Evolutionary conservation across 495 filamentous ascomycete genomes (phyloP), one percentile per base, ranked within the genome.

Genomic region (Gamarada debralockiae): DNA sequence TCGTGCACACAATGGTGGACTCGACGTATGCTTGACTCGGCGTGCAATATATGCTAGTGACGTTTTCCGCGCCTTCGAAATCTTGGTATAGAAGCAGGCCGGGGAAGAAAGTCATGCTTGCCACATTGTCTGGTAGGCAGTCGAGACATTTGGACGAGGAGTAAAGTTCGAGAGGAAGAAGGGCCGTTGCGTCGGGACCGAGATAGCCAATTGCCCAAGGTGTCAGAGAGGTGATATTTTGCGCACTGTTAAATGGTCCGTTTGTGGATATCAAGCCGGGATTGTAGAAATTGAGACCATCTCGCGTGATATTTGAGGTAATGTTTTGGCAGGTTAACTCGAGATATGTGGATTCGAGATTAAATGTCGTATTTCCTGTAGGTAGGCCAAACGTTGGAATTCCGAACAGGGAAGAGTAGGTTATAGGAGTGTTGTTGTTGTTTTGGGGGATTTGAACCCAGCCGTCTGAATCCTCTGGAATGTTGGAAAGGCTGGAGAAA

Each of bases 331-430:
- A 61, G 7, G 25, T 22, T 13, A 61, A 20, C 37, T 57, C 48
- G 3, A 57, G 36, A 25, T 61, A 57, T 13, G 53, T 51, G 8
- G 58, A 57, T 46, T 61, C 58, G 10, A 55, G n/a, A 23, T 27
- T 54, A 15, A 61, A 46, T 15, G 53, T 52, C 2, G 54, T 61
- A 31, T 55, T 57, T 31, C 55, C 58, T 39, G n/a, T 22, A 2
- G 12, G 12, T 14, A 58, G 4, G n/a, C 45, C 40, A 20, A n/a
- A 45, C 1, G 52, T 14, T 40, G 55, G 54, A 36, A 61, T 43
- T 15, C 58, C 58, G 38, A 61, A 52, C 3, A 57, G 44, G 10
- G 58, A 61, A 3, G 58, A 61, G 25, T 54, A 58, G 1, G n/a
- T 57, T 1, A n/a, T n/a, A n/a, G n/a, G n/a, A n/a, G 41, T 38